phyloP scores from a whole-genome alignment of 208 protist species.

The Angomonas deanei region DNA sequence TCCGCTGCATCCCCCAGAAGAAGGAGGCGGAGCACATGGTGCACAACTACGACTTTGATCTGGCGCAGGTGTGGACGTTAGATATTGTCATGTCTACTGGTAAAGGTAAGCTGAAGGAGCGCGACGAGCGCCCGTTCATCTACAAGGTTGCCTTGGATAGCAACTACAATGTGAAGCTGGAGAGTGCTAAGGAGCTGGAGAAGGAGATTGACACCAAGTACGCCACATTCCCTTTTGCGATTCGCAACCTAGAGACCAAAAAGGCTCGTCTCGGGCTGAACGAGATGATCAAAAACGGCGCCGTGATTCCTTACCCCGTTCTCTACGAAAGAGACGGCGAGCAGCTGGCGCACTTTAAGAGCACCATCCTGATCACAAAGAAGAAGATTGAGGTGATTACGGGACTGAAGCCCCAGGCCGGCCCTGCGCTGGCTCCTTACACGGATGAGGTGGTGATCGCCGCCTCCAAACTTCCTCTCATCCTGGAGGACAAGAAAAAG shows the following conservation, averaged over 20 bases:
- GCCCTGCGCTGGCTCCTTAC: constrained; percentile 63
- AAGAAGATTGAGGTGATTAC: constrained; percentile 89
- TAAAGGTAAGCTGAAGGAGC: constrained; percentile 90
- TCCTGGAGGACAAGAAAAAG: constrained; percentile 82
- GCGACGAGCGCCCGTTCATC: constrained; percentile 82
- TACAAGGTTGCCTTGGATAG: constrained; percentile 95
- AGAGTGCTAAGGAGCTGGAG: constrained; percentile 93
- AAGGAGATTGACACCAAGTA: constrained; percentile 94
- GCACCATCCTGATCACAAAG: constrained; percentile 84
- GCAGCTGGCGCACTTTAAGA: constrained; percentile 89
- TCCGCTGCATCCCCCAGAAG: constrained; percentile 93
- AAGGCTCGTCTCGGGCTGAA: constrained; percentile 92
- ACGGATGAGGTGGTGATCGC: constrained; percentile 81
- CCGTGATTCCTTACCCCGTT: constrained; percentile 96
- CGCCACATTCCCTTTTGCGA: constrained; percentile 94
- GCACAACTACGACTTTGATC: constrained; percentile 91
- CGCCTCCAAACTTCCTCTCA: constrained; percentile 75
- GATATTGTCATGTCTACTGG: constrained; percentile 87
- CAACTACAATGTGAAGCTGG: constrained; percentile 96
- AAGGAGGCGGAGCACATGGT: constrained; percentile 90
- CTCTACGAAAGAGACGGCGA: constrained; percentile 93
- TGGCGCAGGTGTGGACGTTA: constrained; percentile 89
- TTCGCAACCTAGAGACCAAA: constrained; percentile 92
- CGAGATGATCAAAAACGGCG: constrained; percentile 95
- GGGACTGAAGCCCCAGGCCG: constrained; percentile 84